Conservation (phyloP, 2,329 filamentous ascomycete genomes). For the Stachybotrys chartarum region DNA sequence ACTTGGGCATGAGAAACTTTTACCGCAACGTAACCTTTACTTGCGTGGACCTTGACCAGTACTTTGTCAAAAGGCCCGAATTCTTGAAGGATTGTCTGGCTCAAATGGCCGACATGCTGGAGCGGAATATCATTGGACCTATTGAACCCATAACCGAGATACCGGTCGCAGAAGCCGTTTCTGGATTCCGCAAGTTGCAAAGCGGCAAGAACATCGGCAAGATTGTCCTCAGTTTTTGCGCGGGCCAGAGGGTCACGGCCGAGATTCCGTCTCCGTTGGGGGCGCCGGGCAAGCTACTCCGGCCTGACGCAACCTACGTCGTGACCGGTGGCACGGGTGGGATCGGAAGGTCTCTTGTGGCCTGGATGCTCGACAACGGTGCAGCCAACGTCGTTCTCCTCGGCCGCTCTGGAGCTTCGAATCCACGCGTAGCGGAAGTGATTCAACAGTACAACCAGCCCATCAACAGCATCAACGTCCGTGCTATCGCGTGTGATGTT, state of each 20-base stretch:
- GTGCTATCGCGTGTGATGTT: neutral
- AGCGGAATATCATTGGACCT: slow-evolving; percentile 1
- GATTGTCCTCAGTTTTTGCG: slow-evolving; percentile 2
- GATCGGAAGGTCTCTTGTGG: neutral
- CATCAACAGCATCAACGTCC: neutral
- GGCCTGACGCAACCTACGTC: slow-evolving; percentile 2
- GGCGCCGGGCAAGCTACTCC: neutral
- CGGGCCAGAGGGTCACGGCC: slow-evolving; percentile 2
- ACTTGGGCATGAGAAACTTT: slow-evolving; percentile 7
- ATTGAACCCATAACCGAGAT: slow-evolving; percentile 4
- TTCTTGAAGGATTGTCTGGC: slow-evolving; percentile 2
- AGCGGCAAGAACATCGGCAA: slow-evolving; percentile 5
- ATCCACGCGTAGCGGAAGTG: neutral
- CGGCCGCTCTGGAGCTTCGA: neutral
- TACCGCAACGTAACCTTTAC: slow-evolving; percentile 8
- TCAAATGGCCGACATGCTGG: slow-evolving; percentile 1
- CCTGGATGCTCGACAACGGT: neutral
- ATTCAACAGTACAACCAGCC: neutral
- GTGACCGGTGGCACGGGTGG: slow-evolving; percentile 3
- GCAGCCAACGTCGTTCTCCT: slow-evolving; percentile 2
- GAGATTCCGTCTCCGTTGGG: neutral
- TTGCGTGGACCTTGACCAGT: slow-evolving; percentile 7
- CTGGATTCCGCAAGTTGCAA: slow-evolving; percentile 5
- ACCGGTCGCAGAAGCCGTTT: slow-evolving; percentile 4
- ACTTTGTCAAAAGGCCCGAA: neutral